Evolutionary conservation across 495 filamentous ascomycete genomes (phyloP).

Genomic region (Neurospora sp.): DNA sequence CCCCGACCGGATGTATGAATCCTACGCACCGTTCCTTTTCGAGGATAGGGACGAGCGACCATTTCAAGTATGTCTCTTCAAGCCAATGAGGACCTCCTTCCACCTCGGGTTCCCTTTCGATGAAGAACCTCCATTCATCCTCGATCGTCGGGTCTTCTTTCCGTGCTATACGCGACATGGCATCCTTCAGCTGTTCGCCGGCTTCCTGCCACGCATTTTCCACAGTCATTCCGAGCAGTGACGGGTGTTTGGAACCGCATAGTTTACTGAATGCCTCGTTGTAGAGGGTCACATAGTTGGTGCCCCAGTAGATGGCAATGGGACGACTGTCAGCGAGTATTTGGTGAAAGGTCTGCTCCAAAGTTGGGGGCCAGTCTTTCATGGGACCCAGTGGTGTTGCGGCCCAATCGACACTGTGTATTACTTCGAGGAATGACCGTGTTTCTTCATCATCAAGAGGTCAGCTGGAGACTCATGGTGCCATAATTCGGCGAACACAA

Average conservation of each 20-base stretch:
- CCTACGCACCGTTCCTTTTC: constrained; percentile 40
- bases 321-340: constrained; percentile 57
- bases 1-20: constrained; percentile 24
- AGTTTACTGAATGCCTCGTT: constrained; percentile 36
- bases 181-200: constrained; percentile 23
- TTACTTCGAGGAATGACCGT: constrained; percentile 22
- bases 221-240: constrained; percentile 28
- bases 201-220: constrained; percentile 24
- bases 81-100: constrained; percentile 32
- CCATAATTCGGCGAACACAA: neutral
- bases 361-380: constrained; percentile 42
- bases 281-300: constrained; percentile 33
- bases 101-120: constrained; percentile 31
- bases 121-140: constrained; percentile 30
- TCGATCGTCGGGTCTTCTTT: constrained; percentile 17
- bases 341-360: constrained; percentile 49
- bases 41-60: constrained; percentile 50
- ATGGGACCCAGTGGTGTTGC: constrained; percentile 51
- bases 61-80: constrained; percentile 55
- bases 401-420: constrained; percentile 42
- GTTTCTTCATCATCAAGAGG: constrained; percentile 13
- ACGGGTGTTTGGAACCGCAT: constrained; percentile 26
- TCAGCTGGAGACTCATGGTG: neutral
- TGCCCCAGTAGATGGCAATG: constrained; percentile 42
- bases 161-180: constrained; percentile 15